phyloP scores from a whole-genome alignment of 2,329 filamentous ascomycete genomes.

The Sporothrix brunneoviolacea region DNA sequence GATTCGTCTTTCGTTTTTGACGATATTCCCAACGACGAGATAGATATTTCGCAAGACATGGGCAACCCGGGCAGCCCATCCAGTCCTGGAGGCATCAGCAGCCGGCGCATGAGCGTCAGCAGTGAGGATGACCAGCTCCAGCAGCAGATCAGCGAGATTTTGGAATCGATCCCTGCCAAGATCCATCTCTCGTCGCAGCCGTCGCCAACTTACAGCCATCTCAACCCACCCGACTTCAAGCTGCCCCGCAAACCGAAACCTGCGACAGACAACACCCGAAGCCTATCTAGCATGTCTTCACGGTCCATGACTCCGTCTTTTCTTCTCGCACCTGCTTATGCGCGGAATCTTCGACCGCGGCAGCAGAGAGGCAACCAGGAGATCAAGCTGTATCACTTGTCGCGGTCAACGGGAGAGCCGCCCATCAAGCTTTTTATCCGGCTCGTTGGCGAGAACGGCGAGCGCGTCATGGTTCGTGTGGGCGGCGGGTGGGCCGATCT shows the following conservation, averaged over 20 bases:
- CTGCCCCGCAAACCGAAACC: constrained; percentile 35
- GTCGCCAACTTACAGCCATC: constrained; percentile 39
- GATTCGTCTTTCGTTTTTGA: constrained; percentile 34
- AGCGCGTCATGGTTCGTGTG: constrained; percentile 95
- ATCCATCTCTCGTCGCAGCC: constrained; percentile 64
- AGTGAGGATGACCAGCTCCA: constrained; percentile 63
- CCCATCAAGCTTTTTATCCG: constrained; percentile 94
- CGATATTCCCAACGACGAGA: constrained; percentile 31
- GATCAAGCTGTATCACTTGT: constrained; percentile 88
- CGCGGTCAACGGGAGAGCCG: constrained; percentile 71
- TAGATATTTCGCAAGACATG: constrained; percentile 33
- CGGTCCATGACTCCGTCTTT: constrained; percentile 60
- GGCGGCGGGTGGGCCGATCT: constrained; percentile 98
- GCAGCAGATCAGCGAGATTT: constrained; percentile 71
- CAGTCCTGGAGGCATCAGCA: constrained; percentile 20
- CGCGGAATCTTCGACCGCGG: constrained; percentile 42
- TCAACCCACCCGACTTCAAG: constrained; percentile 54
- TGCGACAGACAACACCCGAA: constrained; percentile 24
- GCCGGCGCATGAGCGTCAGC: constrained; percentile 30
- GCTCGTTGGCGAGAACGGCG: constrained; percentile 79
- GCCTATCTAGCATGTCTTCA: constrained; percentile 41
- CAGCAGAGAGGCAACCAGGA: constrained; percentile 53
- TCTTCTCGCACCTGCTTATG: constrained; percentile 57
- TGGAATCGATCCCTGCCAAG: constrained; percentile 69
- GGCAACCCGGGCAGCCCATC: constrained; percentile 2